Evolutionary conservation across 1,284 basidiomycete genomes (phyloP), one percentile per base, ranked within the genome.

Genomic region (Irpex lacteus): DNA sequence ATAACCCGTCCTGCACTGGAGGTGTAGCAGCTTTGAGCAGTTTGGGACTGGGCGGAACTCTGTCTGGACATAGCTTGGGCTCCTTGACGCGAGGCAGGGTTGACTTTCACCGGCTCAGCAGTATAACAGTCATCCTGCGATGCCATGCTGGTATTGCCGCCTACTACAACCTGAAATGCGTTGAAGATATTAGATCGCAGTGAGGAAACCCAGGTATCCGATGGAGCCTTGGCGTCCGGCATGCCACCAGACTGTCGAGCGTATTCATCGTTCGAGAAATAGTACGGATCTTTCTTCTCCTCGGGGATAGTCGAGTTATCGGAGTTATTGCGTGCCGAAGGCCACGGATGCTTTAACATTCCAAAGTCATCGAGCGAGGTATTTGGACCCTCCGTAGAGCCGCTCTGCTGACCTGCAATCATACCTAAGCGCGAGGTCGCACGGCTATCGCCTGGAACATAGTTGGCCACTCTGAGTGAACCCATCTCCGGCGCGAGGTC

Each of bases 371-470:
- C 62, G n/a, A 56, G 34, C 36, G 54, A 56, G 6, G 54, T 11
- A 7, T 63, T 59, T 6, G 58, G 59, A 21, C 59, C 53, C 26
- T 63, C 26, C 32, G n/a, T 56, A 26, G 26, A 63, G 18, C 19
- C 32, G 32, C n/a, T 44, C 58, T 50, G 40, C 61, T 63, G 6
- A 38, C 56, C 44, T 61, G 62, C 0, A 57, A 65, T 50, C 66
- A 63, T 60, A 6, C 68, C 71, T 7, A 72, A 66, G 13, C 71
- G 70, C 5, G 74, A 74, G 54, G 69, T 70, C 7, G 74, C 70
- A 7, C 74, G 69, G 62, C 78, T 76, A 57, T 82, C 81, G 6
- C 80, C 81, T 1, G 80, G 79, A 15, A 76, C 71, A 60, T 78
- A 73, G 69, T 82, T 82, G 32, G 77, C 70, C 52, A 82, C 75